Evolutionary conservation across 441 rosid species (phyloP), one percentile per base, ranked within the genome.

Genomic region (Iberis amara): DNA sequence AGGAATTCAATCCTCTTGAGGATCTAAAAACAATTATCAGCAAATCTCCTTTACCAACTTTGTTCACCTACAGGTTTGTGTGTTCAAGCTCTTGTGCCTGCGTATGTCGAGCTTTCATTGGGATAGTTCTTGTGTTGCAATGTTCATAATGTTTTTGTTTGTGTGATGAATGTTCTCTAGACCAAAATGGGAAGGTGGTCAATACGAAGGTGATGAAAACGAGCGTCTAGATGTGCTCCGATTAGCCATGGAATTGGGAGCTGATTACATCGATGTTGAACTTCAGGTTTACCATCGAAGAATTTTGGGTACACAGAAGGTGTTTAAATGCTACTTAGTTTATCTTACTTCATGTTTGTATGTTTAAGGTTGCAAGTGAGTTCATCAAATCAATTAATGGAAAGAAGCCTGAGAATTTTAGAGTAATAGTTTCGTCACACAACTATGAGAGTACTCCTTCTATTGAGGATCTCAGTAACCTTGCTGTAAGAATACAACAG

Each of bases 171-270:
- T 58, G 21, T 14, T 48, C 11, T 27, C 0, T 67, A 92, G 99
- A 62, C 97, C 95, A 47, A 80, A 50, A 49, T 89, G 99, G 97
- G 97, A 92, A 71, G 97, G 95, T 49, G 99, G 99, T 53, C 76
- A 72, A 21, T 92, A 89, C 62, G 94, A 69, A 35, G 97, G 97
- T 43, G 97, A 84, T 64, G 99, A 92, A 64, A 77, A 62, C 0
- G 12, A 74, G 60, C 70, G 97, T 12, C 62, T 64, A 51, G 84
- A 79, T 49, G 89, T 71, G 11, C 90, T 92, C 60, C 74, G 70
- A 28, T 61, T 86, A 62, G 99, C 97, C 43, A 79, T 89, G 88
- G 95, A 89, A 54, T 44, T 84, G 46, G 97, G 96, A 64, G 99
- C 99, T 60, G 89, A 89, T 76, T 92, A 79, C 62, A 47, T 86